These are phyloP conservation scores for Pythium grandisporangium DNA, from an alignment of 352 stramenopile genomes.

Conservation along the genomic window DNA sequence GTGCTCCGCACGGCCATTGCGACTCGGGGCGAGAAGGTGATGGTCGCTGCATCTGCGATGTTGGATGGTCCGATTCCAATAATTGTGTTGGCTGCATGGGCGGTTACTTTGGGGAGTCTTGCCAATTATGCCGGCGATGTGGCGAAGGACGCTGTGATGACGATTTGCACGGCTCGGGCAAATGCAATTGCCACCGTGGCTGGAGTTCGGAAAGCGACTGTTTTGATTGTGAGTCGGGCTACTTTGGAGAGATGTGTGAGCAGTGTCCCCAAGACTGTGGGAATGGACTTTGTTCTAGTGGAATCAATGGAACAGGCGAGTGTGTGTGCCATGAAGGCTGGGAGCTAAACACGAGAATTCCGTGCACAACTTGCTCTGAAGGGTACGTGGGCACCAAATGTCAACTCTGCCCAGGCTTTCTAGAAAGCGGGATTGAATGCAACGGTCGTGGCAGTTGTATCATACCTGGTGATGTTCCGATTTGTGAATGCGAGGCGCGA, in stretches of 20 bases:
- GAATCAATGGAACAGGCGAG: slow-evolving; percentile 64
- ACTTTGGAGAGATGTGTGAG: slow-evolving; percentile 65
- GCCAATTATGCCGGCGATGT: slow-evolving; percentile 63
- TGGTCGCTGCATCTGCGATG: slow-evolving; percentile 75
- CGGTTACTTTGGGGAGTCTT: slow-evolving; percentile 72
- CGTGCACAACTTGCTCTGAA: slow-evolving; percentile 65
- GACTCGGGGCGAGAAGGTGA: slow-evolving; percentile 77
- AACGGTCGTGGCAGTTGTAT: slow-evolving; percentile 61
- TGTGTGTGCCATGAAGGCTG: slow-evolving; percentile 74
- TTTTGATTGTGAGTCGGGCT: slow-evolving; percentile 77
- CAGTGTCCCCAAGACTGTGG: slow-evolving; percentile 63
- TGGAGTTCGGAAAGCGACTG: slow-evolving; percentile 73
- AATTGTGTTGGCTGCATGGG: slow-evolving; percentile 84
- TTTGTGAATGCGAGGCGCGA: slow-evolving; percentile 65
- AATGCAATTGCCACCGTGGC: slow-evolving; percentile 74
- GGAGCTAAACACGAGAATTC: slow-evolving; percentile 42
- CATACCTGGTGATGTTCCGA: slow-evolving; percentile 34
- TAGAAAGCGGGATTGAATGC: slow-evolving; percentile 62
- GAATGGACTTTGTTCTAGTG: slow-evolving; percentile 68
- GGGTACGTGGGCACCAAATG: slow-evolving; percentile 71
- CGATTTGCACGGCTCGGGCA: slow-evolving; percentile 56
- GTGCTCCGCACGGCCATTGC: slow-evolving; percentile 73
- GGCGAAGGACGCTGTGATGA: slow-evolving; percentile 77
- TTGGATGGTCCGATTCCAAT: slow-evolving; percentile 82
- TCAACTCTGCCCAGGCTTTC: slow-evolving; percentile 58